phyloP scores from a whole-genome alignment of 805 yeast species.

The Sungouiella thailandica region DNA sequence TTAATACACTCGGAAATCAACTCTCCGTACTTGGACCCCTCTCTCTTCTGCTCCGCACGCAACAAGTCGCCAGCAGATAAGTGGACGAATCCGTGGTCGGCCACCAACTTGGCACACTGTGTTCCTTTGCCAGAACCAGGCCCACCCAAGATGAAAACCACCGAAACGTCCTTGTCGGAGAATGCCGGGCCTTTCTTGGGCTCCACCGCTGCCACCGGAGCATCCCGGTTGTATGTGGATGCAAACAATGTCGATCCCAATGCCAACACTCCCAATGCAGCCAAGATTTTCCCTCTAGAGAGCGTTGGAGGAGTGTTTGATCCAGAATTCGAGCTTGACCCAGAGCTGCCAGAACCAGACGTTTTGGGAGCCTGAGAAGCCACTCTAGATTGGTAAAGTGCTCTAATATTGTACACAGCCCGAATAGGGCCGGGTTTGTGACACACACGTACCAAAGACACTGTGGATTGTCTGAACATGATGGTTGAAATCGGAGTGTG shows the following conservation, averaged over 20 bases:
- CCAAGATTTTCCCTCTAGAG: conserved; percentile 22
- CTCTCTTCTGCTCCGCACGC: conserved; percentile 84
- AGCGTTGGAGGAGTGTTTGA: conserved; percentile 5
- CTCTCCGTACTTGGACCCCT: conserved; percentile 79
- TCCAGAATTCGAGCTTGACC: conserved; percentile 1
- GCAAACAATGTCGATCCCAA: conserved; percentile 44
- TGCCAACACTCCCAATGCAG: conserved; percentile 43
- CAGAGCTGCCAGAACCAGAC: conserved; percentile 1
- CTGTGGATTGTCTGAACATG: no score
- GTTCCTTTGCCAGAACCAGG: conserved; percentile 99
- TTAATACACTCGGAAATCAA: conserved; percentile 78
- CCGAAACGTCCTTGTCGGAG: conserved; percentile 62
- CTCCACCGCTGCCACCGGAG: conserved; percentile 44
- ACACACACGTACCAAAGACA: no score
- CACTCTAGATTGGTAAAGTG: no score
- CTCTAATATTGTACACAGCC: no score
- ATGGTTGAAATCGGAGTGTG: no score
- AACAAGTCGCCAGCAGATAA: conserved; percentile 94
- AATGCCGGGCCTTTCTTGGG: conserved; percentile 41
- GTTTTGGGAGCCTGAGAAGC: conserved; percentile 5
- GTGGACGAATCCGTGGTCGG: conserved; percentile 78
- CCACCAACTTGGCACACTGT: conserved; percentile 82
- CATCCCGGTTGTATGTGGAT: conserved; percentile 36
- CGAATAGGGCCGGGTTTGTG: no score
- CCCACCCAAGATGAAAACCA: conserved; percentile 90